Evolutionary conservation across 2,329 filamentous ascomycete species (phyloP), one percentile per base, ranked within the genome.

Genomic region (Colletotrichum sp.): DNA sequence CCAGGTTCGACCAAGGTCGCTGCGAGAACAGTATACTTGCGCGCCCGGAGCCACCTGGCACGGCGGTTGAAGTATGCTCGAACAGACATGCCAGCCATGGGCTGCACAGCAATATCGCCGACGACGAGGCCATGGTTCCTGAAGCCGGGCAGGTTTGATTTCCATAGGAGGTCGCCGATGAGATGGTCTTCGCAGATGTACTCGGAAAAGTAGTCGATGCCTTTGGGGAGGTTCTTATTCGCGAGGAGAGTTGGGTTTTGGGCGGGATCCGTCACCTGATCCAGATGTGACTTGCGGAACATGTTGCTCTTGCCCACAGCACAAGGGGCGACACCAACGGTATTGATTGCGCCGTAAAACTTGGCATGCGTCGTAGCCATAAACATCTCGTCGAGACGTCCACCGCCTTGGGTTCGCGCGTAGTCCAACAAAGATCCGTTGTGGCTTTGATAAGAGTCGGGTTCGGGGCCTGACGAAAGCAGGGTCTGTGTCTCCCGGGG

Each of bases 161-260:
- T 92, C 96, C 96, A 99, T 6, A 99, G 89, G 1, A 97, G 87
- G 79, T 99, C 97, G 15, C 96, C 96, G 71, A 99, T 98, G 28
- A 98, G 88, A 81, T 99, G 97, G 82, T 99, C 97, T 84, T 99
- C 98, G 87, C 97, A 99, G 82, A 99, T 99, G 82, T 98, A 98
- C 78, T 95, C 91, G 4, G 95, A 98, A 86, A 99, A 99, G 85
- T 93, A 96, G 84, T 99, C 96, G 78, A 99, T 93, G 0, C 97
- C 98, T 0, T 82, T 83, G 86, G 92, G 83, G 79, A 89, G 84
- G 80, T 87, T 75, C 71, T 85, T 79, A 80, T 86, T 81, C 60
- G 83, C 79, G 77, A 83, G 81, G 79, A 88, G 83, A 78, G 86
- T 80, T 30, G 86, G 87, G 79, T 89, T 89, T 78, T 81, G 84